These are phyloP conservation scores for Metschnikowia chrysomelidarum DNA, from an alignment of 805 yeast species.

Conservation along the genomic window DNA sequence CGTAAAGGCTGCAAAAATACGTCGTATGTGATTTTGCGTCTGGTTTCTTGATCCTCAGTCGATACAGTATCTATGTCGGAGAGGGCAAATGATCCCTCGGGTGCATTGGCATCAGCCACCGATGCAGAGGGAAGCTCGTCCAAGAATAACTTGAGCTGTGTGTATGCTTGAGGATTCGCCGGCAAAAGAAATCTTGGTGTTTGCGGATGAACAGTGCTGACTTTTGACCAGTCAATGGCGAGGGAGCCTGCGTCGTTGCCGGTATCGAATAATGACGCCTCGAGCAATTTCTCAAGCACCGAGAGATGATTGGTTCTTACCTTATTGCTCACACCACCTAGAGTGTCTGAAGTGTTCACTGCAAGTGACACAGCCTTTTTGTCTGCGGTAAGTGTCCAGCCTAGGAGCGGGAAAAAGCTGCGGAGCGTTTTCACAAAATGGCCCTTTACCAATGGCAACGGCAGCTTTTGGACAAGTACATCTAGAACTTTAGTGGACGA, in stretches of 20 bases:
- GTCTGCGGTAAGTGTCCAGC: constrained; percentile 59
- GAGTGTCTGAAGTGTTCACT: constrained; percentile 30
- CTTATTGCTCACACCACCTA: constrained; percentile 34
- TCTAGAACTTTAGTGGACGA: constrained; percentile 70
- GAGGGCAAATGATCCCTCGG: constrained; percentile 27
- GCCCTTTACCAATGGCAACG: constrained; percentile 54
- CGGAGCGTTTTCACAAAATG: constrained; percentile 69
- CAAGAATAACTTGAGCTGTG: constrained; percentile 58
- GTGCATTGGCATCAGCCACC: constrained; percentile 14
- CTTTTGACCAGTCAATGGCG: constrained; percentile 16
- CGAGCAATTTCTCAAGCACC: constrained; percentile 44
- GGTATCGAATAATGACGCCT: constrained; percentile 38
- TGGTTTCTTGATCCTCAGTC: constrained; percentile 60
- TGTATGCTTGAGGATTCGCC: constrained; percentile 58
- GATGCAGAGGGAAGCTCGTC: constrained; percentile 28
- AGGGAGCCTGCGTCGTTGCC: constrained; percentile 17
- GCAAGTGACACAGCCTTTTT: constrained; percentile 36
- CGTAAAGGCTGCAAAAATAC: constrained; percentile 48
- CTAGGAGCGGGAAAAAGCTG: constrained; percentile 65
- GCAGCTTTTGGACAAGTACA: constrained; percentile 54
- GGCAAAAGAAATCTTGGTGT: constrained; percentile 52
- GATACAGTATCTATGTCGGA: constrained; percentile 44
- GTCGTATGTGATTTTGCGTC: constrained; percentile 53
- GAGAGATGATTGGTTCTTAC: constrained; percentile 42
- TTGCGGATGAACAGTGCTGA: constrained; percentile 41